A percentile compares a stretch with the other conserved stretches of the same genome.
phyloP scores from a whole-genome alignment of 352 stramenopile species.

The Phytophthora tubulina region DNA sequence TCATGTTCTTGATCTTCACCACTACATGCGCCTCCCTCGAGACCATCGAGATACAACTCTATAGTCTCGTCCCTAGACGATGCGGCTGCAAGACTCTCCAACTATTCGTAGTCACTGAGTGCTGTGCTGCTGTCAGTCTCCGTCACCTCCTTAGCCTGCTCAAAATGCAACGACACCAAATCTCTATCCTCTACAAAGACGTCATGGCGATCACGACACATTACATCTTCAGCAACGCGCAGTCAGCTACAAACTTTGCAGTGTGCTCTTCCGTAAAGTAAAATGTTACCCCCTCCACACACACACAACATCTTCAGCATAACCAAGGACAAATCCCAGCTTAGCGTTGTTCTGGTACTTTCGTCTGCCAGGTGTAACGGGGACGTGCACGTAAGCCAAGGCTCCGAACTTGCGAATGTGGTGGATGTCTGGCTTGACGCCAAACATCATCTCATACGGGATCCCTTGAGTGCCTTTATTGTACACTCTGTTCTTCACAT shows the following conservation, averaged over 20 bases:
- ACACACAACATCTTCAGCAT: too few species aligned
- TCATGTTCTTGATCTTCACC: too few species aligned
- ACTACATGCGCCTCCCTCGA: too few species aligned
- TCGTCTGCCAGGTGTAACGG: neutral
- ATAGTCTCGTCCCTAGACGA: too few species aligned
- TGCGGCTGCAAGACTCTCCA: too few species aligned
- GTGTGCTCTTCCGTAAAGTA: too few species aligned
- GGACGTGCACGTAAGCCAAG: neutral
- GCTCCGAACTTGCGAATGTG: conserved; percentile 1
- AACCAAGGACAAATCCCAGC: too few species aligned
- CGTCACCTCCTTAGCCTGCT: neutral
- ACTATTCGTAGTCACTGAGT: too few species aligned
- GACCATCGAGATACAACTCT: too few species aligned
- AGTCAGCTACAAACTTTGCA: too few species aligned
- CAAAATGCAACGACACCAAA: conserved; percentile 10
- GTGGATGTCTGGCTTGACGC: neutral
- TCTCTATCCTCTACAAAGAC: neutral
- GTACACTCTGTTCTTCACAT: neutral
- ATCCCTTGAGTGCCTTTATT: neutral
- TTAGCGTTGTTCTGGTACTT: neutral
- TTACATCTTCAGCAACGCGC: neutral
- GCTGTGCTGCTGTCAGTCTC: too few species aligned
- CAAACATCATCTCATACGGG: neutral
- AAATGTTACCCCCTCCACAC: too few species aligned
- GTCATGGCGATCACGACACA: conserved; percentile 15